These are phyloP conservation scores for Cicer pinnatifidum DNA, from an alignment of 306 rosid genomes.

Conservation along the genomic window DNA sequence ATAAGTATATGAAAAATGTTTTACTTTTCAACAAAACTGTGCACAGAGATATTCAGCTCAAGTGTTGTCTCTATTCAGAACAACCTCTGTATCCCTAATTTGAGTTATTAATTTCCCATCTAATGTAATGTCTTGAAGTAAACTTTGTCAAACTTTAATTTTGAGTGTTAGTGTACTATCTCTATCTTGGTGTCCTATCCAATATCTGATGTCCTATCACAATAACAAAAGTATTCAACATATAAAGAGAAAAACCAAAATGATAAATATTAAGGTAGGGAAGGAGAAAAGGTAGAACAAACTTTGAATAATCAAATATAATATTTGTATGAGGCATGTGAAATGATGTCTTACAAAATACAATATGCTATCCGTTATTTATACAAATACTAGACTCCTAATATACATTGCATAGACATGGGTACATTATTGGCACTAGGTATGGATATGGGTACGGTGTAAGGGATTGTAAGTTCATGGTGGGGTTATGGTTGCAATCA, in stretches of 20 bases:
- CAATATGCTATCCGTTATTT: background rate
- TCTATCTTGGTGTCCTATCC: background rate
- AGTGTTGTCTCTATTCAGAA: constrained; percentile 13
- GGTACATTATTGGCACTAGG: background rate
- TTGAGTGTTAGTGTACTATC: background rate
- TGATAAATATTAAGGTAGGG: background rate
- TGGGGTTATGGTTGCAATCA: too few species aligned
- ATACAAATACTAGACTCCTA: constrained; percentile 2
- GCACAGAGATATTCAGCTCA: background rate
- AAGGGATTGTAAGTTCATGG: background rate
- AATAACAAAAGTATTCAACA: constrained; percentile 37
- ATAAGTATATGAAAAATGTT: background rate
- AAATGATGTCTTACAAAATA: constrained; percentile 12
- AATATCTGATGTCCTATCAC: too few species aligned
- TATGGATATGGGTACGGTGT: background rate
- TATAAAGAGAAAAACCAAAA: constrained; percentile 17
- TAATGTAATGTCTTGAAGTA: constrained; percentile 31
- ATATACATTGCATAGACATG: background rate
- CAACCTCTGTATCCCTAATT: background rate
- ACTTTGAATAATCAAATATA: constrained; percentile 24
- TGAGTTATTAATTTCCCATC: background rate
- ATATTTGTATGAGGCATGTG: constrained; percentile 11
- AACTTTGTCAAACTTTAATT: constrained; percentile 8
- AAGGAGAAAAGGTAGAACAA: constrained; percentile 28
- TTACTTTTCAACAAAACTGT: constrained; percentile 9